Evolutionary conservation across 176 grass and related monocot species (phyloP).

Genomic region (Oropetium thomaeum): DNA sequence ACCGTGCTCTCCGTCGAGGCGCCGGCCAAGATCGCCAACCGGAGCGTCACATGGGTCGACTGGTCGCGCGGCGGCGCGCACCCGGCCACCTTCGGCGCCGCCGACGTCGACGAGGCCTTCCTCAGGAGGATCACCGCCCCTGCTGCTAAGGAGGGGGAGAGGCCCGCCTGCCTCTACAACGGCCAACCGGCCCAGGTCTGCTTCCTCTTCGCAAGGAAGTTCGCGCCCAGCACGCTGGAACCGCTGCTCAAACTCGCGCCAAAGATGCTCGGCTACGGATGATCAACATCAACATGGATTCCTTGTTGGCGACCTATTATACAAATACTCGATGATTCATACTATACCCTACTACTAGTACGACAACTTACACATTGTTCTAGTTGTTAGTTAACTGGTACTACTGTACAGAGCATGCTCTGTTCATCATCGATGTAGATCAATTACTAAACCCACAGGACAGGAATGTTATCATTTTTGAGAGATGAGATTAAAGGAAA

Average conservation of each 20-base stretch:
- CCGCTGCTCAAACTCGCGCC: conserved; percentile 44
- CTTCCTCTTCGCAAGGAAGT: conserved; percentile 68
- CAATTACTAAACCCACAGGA: too few species aligned
- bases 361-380: too few species aligned
- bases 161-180: conserved; percentile 45
- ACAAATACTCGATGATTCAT: too few species aligned
- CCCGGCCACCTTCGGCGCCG: conserved; percentile 56
- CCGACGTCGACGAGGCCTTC: conserved; percentile 39
- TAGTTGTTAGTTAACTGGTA: too few species aligned
- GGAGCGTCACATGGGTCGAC: conserved; percentile 60
- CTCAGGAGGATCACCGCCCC: background rate
- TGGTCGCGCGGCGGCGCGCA: conserved; percentile 73
- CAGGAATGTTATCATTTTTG: too few species aligned
- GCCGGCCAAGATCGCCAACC: conserved; percentile 22
- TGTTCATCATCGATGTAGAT: too few species aligned
- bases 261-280: conserved; percentile 29
- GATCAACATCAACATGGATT: background rate
- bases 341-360: too few species aligned
- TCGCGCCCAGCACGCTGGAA: conserved; percentile 40
- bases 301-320: too few species aligned
- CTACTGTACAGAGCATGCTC: too few species aligned
- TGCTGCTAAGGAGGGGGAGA: background rate
- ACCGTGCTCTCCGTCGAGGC: conserved; percentile 44
- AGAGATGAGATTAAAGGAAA: too few species aligned
- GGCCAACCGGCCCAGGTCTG: conserved; percentile 36